Evolutionary conservation across 2,329 filamentous ascomycete genomes (phyloP).

Genomic region (Pseudopithomyces maydicus): DNA sequence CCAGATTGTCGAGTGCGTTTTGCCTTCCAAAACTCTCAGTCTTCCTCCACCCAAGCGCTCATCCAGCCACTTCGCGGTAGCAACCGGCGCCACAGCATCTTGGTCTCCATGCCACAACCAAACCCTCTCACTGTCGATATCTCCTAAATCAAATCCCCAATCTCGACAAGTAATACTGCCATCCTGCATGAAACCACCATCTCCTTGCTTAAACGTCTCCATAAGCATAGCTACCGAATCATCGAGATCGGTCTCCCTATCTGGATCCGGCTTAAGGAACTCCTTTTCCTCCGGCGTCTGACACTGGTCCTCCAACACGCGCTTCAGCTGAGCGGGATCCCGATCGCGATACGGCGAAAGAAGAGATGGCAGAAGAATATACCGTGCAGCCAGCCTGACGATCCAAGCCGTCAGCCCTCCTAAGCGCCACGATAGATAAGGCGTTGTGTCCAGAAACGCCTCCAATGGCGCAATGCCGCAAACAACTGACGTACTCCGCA

Average conservation of each 20-base stretch:
- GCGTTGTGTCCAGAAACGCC: constrained; percentile 14
- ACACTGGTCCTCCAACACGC: constrained; percentile 23
- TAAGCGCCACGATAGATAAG: constrained; percentile 17
- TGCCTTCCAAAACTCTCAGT: constrained; percentile 21
- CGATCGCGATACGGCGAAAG: constrained; percentile 18
- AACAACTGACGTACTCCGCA: constrained; percentile 17
- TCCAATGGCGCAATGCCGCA: constrained; percentile 26
- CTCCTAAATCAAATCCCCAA: constrained; percentile 26
- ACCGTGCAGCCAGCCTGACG: constrained; percentile 15
- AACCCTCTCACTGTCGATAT: constrained; percentile 20
- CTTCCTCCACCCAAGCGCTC: constrained; percentile 21
- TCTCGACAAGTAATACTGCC: constrained; percentile 18
- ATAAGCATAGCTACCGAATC: constrained; percentile 20
- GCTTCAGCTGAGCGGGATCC: constrained; percentile 22
- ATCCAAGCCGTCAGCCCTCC: constrained; percentile 14
- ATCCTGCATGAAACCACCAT: constrained; percentile 19
- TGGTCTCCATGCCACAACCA: constrained; percentile 27
- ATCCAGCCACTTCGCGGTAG: constrained; percentile 25
- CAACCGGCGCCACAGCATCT: constrained; percentile 21
- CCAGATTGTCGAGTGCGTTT: constrained; percentile 30
- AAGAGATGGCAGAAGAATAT: constrained; percentile 20
- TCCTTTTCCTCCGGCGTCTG: constrained; percentile 26
- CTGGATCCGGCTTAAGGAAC: constrained; percentile 11
- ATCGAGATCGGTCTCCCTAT: constrained; percentile 19
- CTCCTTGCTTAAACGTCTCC: constrained; percentile 24